Evolutionary conservation across 257 asterid species (phyloP).

Genomic region (Leonotis leonurus): DNA sequence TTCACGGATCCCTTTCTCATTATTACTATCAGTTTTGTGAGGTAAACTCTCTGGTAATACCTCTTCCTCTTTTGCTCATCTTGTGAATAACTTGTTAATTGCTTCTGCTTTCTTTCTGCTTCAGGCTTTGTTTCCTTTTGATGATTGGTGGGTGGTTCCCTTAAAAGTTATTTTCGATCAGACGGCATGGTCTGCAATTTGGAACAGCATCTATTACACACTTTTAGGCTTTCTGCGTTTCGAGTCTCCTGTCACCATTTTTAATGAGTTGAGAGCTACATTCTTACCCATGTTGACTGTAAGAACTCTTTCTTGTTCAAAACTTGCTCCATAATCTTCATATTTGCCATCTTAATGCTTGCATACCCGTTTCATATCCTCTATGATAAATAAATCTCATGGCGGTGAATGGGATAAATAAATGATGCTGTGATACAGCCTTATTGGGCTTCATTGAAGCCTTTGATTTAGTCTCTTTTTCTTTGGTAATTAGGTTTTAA

Average conservation of each 20-base stretch:
- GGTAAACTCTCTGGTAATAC: constrained; percentile 26
- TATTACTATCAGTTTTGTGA: constrained; percentile 80
- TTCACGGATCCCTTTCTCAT: constrained; percentile 89
- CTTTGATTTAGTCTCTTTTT: background rate
- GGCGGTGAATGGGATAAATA: background rate
- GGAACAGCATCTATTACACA: constrained; percentile 77
- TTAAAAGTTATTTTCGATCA: constrained; percentile 74
- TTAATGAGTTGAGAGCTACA: constrained; percentile 59
- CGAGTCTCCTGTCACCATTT: constrained; percentile 58
- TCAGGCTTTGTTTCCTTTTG: constrained; percentile 73
- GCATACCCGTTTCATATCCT: background rate
- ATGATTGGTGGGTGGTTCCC: constrained; percentile 98
- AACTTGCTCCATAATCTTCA: background rate
- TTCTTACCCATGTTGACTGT: constrained; percentile 83
- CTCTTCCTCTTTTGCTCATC: background rate
- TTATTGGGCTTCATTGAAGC: background rate
- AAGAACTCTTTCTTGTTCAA: constrained; percentile 28
- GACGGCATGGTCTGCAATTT: constrained; percentile 71
- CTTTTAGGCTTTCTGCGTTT: constrained; percentile 63
- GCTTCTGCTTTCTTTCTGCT: background rate
- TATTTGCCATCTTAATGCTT: background rate
- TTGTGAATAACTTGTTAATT: background rate
- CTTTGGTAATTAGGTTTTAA: background rate
- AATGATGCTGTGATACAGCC: background rate
- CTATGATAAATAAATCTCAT: background rate